Conservation (phyloP, 192 early-diverging fungal genomes). For the Podila verticillata region DNA sequence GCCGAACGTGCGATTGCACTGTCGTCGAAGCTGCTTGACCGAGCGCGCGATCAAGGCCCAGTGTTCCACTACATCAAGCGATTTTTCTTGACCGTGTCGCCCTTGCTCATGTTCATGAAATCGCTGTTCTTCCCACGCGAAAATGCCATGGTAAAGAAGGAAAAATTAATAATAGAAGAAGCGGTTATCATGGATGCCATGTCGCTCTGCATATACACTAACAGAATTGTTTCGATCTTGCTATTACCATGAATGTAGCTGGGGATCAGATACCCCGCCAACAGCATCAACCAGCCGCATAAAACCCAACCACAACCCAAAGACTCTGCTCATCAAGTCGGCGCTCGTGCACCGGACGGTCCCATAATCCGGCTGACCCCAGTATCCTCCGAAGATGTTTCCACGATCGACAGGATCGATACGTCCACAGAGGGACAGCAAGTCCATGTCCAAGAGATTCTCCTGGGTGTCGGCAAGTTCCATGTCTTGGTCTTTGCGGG, state of each 20-base stretch:
- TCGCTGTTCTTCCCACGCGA: too few relatives aligned
- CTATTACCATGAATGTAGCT: background rate
- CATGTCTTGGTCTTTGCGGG: conserved; percentile 34
- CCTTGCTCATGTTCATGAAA: too few relatives aligned
- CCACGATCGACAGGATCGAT: background rate
- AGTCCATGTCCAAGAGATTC: conserved; percentile 28
- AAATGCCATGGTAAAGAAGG: too few relatives aligned
- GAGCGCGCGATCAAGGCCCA: conserved; percentile 12
- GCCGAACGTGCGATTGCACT: conserved; percentile 37
- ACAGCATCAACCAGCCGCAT: conserved; percentile 25
- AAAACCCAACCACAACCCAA: conserved; percentile 17
- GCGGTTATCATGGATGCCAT: too few relatives aligned
- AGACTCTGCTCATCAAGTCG: conserved; percentile 23
- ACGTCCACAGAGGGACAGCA: background rate
- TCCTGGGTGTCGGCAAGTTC: conserved; percentile 36
- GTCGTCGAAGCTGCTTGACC: conserved; percentile 13
- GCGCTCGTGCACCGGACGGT: conserved; percentile 25
- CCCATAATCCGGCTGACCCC: too few relatives aligned
- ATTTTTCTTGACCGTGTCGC: background rate
- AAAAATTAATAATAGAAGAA: too few relatives aligned
- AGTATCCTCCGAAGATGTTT: background rate
- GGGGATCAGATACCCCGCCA: conserved; percentile 26
- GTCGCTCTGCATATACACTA: background rate
- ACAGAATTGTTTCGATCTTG: background rate
- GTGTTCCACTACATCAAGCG: too few relatives aligned